phyloP scores from a whole-genome alignment of 441 rosid genomes.

The Populus hybrid region DNA sequence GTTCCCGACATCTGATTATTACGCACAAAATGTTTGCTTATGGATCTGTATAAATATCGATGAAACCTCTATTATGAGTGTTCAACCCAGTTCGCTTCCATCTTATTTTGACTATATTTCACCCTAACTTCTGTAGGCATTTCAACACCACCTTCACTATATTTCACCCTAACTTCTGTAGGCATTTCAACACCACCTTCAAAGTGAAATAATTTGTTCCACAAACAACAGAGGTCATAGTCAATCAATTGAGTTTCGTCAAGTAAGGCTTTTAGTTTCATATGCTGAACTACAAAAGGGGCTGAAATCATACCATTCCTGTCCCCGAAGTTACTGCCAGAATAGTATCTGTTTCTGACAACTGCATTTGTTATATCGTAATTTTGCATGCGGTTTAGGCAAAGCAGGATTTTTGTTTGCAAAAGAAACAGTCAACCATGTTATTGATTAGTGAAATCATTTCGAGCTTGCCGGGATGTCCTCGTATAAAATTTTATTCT shows the following conservation, averaged over 20 bases:
- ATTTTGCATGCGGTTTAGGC: neutral
- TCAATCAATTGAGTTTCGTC: constrained; percentile 76
- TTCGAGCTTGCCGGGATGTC: neutral
- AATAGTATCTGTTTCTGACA: neutral
- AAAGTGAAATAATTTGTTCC: constrained; percentile 65
- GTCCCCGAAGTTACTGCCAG: constrained; percentile 65
- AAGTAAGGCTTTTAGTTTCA: constrained; percentile 73
- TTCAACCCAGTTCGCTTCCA: neutral
- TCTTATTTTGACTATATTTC: constrained; percentile 6
- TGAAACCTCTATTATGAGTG: neutral
- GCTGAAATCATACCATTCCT: constrained; percentile 70
- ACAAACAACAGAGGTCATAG: constrained; percentile 57
- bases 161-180: constrained; percentile 29
- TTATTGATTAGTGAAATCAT: neutral
- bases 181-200: constrained; percentile 89
- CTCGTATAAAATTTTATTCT: neutral
- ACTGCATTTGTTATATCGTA: neutral
- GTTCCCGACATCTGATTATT: constrained; percentile 75
- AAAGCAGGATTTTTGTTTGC: neutral
- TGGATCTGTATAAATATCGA: constrained; percentile 50
- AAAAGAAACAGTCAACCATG: neutral
- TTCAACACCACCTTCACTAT: constrained; percentile 66
- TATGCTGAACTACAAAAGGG: constrained; percentile 68
- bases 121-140: constrained; percentile 58
- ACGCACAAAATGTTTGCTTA: constrained; percentile 60